Evolutionary conservation across 1,284 basidiomycete genomes (phyloP).

Genomic region (Puccinia horiana): DNA sequence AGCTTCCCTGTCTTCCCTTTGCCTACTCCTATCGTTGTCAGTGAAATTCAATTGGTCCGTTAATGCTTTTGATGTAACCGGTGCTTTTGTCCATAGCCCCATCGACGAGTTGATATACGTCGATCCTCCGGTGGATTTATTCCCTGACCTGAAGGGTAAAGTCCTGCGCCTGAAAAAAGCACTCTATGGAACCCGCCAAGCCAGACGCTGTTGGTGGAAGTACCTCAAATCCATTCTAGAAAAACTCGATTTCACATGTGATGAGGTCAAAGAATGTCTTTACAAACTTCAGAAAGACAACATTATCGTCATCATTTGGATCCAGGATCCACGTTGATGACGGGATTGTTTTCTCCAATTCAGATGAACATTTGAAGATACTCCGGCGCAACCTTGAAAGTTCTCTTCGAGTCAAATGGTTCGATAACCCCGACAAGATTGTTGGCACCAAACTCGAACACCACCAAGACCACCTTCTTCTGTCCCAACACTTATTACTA

Average conservation of each 20-base stretch:
- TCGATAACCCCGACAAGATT: too few species aligned
- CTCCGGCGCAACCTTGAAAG: background rate
- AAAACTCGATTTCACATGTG: background rate
- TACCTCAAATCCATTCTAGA: too few species aligned
- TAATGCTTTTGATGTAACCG: too few species aligned
- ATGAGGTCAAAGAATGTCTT: background rate
- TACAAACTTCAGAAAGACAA: background rate
- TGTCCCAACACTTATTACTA: background rate
- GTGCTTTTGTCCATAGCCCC: too few species aligned
- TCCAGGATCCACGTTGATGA: conserved; percentile 16
- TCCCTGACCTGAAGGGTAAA: too few species aligned
- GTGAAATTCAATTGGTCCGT: too few species aligned
- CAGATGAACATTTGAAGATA: background rate
- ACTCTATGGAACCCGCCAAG: too few species aligned
- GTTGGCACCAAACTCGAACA: background rate
- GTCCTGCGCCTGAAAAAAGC: too few species aligned
- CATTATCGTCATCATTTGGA: background rate
- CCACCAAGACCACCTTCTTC: background rate
- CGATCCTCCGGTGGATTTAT: background rate
- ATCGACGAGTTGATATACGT: too few species aligned
- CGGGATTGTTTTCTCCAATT: background rate
- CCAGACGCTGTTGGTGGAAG: too few species aligned
- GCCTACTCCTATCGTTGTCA: too few species aligned
- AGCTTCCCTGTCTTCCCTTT: too few species aligned
- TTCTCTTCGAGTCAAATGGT: background rate